Percentiles rank a stretch among this genome's conserved stretches.
These are phyloP conservation scores for Metarhizium anisopliae DNA, from an alignment of 2,329 filamentous ascomycete species.

Conservation along the genomic window DNA sequence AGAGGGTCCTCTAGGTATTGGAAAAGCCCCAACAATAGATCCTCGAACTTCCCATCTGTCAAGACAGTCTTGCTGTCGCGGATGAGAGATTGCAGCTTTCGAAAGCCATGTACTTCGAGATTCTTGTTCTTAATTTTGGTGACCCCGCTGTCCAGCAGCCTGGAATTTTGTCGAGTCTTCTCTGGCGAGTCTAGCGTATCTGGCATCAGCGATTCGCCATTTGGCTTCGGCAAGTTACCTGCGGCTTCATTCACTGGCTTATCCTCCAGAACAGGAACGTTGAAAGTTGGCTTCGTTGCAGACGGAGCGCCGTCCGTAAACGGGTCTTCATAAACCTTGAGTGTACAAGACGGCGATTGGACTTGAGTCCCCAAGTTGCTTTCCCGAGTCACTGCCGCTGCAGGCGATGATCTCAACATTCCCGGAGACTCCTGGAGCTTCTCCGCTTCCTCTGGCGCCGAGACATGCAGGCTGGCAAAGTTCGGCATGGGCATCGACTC, in stretches of 20 bases:
- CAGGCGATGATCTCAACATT: conserved; percentile 5
- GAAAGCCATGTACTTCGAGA: conserved; percentile 74
- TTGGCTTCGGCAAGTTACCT: conserved; percentile 19
- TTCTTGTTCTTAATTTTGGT: conserved; percentile 60
- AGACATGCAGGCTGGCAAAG: conserved; percentile 26
- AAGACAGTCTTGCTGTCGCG: conserved; percentile 57
- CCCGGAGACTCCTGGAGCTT: conserved; percentile 7
- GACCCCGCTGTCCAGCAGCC: conserved; percentile 66
- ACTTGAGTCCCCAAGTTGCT: conserved; percentile 3
- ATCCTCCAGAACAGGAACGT: conserved; percentile 47
- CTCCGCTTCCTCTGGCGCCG: conserved; percentile 19
- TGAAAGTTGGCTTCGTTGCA: conserved; percentile 36
- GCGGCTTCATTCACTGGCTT: conserved; percentile 50
- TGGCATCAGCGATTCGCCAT: conserved; percentile 12
- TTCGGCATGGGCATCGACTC: conserved; percentile 27
- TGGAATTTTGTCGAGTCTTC: conserved; percentile 46
- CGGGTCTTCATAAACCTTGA: conserved; percentile 57
- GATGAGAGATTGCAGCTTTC: conserved; percentile 66
- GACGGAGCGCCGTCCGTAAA: conserved; percentile 37
- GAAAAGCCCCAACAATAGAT: conserved; percentile 59
- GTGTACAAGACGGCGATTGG: conserved; percentile 24
- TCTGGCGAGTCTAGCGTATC: conserved; percentile 28
- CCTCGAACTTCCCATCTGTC: conserved; percentile 58
- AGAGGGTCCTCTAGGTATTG: conserved; percentile 60
- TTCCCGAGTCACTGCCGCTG: conserved; percentile 2